phyloP scores from a whole-genome alignment of 1,284 basidiomycete genomes.

The Rhodotorula mucilaginosa region DNA sequence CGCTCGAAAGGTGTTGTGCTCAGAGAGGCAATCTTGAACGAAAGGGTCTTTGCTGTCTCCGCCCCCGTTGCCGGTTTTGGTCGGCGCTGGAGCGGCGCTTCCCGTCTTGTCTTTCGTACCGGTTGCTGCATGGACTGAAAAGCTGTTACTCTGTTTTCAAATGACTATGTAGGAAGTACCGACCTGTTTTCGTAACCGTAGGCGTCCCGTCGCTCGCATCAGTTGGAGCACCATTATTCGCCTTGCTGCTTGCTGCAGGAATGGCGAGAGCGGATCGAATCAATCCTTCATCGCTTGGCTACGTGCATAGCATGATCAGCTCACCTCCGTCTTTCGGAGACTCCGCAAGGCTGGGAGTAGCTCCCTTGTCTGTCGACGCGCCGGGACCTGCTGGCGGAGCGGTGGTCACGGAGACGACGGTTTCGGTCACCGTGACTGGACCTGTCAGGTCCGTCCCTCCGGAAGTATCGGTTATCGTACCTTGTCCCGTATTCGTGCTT shows the following conservation, averaged over 20 bases:
- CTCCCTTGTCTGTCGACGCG: neutral
- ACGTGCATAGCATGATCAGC: too few species aligned
- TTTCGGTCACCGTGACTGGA: neutral
- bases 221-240: too few species aligned
- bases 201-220: too few species aligned
- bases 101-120: neutral
- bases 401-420: neutral
- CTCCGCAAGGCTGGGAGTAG: neutral
- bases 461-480: neutral
- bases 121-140: too few species aligned
- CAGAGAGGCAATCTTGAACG: conserved; percentile 7
- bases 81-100: neutral
- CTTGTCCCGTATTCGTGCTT: neutral
- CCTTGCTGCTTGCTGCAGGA: too few species aligned
- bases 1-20: conserved; percentile 31
- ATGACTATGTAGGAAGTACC: too few species aligned
- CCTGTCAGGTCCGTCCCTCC: neutral
- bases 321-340: neutral
- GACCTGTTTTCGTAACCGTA: too few species aligned
- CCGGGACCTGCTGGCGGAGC: neutral
- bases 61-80: neutral
- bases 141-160: too few species aligned
- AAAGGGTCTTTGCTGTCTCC: neutral
- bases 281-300: too few species aligned
- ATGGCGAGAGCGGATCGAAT: too few species aligned